phyloP scores from a whole-genome alignment of 805 yeast genomes.

The Spencermartinsiella europaea region DNA sequence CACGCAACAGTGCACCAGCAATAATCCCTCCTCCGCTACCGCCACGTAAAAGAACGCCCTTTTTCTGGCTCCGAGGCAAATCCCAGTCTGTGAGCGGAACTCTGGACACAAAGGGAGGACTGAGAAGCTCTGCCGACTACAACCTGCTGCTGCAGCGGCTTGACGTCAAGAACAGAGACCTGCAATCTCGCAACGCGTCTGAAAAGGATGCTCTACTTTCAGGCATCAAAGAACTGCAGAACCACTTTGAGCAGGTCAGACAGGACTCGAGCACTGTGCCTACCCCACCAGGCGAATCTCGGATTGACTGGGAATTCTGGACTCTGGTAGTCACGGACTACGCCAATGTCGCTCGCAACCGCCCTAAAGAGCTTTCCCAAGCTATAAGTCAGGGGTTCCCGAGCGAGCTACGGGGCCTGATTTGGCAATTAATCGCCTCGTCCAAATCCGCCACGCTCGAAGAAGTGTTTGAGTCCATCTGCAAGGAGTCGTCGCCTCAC shows the following conservation, averaged over 20 bases:
- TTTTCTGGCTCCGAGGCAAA: constrained; percentile 26
- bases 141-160: constrained; percentile 59
- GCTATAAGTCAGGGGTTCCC: constrained; percentile 80
- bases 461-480: constrained; percentile 49
- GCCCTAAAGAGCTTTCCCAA: constrained; percentile 53
- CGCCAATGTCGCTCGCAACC: constrained; percentile 54
- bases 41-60: constrained; percentile 29
- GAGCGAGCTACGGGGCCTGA: constrained; percentile 73
- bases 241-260: constrained; percentile 28
- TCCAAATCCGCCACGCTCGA: constrained; percentile 63
- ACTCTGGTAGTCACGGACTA: constrained; percentile 73
- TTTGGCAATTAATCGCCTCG: constrained; percentile 86
- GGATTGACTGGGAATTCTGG: constrained; percentile 64
- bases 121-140: constrained; percentile 37
- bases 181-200: constrained; percentile 44
- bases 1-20: constrained; percentile 2
- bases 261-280: constrained; percentile 25
- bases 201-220: constrained; percentile 48
- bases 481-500: constrained; percentile 50
- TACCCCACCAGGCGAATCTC: constrained; percentile 3
- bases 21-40: constrained; percentile 31
- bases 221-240: constrained; percentile 37
- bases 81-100: constrained; percentile 13
- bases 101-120: constrained; percentile 4
- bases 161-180: constrained; percentile 49